Base-by-base conservation (phyloP, 2,329 filamentous ascomycete genomes). In the Fusarium acutatum region DNA sequence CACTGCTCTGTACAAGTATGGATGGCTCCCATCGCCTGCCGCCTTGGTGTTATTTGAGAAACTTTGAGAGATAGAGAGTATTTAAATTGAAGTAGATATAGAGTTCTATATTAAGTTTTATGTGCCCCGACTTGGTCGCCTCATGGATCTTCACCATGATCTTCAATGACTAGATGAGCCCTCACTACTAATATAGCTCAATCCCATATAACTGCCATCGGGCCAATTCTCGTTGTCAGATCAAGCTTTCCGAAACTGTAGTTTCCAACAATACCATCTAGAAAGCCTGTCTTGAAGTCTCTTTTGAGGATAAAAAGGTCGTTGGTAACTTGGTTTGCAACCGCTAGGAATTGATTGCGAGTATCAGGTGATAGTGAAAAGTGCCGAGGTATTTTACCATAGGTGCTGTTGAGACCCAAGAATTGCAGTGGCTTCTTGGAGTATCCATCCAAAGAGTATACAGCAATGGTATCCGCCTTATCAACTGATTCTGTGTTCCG, bases 1-100 rank as follows among this genome's bases (percentile, higher is more conserved):
- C 20, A 38, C 37, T 38, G 20, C 37, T 22, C 37, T 13, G 12
- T 22, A 38, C 6, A 38, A 22, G 22, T 5, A 13, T 38, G 20
- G 11, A 38, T 38, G 20, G 1, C 11, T 38, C 37, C 37, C 1
- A 22, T 22, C 11, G 11, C 6, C 0, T 22, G 37, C 20, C 11
- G 6, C 11, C 11, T 22, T 22, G 3, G 6, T 13, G 7, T 38
- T 22, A 22, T 1, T 13, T 38, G 7, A 22, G 37, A 13, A 4
- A 38, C 11, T 13, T 38, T 38, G 1, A 22, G 6, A 38, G 20
- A 38, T 14, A 22, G 20, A 22, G 20, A 40, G 13, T 0, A 0
- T 40, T 5, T 40, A 13, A 0, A 22, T 22, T 13, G 12, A 22
- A 40, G 0, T 40, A 22, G 0, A 8, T 22, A 38, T 22, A 22